Conservation (phyloP, 306 rosid genomes). For the Phaseolus lunatus region DNA sequence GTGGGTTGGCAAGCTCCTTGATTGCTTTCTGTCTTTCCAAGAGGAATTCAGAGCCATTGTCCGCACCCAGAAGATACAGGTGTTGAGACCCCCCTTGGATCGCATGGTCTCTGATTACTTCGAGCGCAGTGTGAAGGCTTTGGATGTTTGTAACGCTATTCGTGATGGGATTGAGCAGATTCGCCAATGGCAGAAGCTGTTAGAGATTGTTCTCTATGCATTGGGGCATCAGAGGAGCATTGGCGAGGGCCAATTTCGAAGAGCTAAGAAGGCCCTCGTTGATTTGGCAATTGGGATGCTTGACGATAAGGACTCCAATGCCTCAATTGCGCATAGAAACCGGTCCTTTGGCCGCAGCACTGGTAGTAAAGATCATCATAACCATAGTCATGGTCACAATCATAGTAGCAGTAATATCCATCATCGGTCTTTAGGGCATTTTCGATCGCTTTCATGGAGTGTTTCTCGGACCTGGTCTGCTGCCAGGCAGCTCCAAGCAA, state of each 20-base stretch:
- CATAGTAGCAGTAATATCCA: constrained; percentile 10
- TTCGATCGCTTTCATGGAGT: constrained; percentile 91
- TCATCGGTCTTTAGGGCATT: constrained; percentile 63
- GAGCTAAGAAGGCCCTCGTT: constrained; percentile 83
- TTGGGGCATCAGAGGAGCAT: constrained; percentile 64
- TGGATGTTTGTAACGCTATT: constrained; percentile 90
- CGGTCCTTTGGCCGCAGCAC: constrained; percentile 78
- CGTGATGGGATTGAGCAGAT: constrained; percentile 92
- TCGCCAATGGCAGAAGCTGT: constrained; percentile 78
- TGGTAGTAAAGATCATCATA: constrained; percentile 46
- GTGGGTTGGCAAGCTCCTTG: constrained; percentile 76
- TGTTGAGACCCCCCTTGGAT: constrained; percentile 59
- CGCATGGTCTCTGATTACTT: constrained; percentile 76
- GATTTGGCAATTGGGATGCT: constrained; percentile 85
- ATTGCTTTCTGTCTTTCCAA: constrained; percentile 65
- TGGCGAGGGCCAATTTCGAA: constrained; percentile 90
- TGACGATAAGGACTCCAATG: constrained; percentile 78
- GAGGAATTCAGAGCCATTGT: constrained; percentile 74
- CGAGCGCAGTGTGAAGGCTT: constrained; percentile 85
- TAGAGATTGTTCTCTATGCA: constrained; percentile 81
- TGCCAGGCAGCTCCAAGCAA: constrained; percentile 85
- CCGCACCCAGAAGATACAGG: constrained; percentile 41
- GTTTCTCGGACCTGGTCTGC: constrained; percentile 97
- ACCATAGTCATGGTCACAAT: neutral
- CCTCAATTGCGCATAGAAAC: constrained; percentile 63